Evolutionary conservation across 2,329 filamentous ascomycete species (phyloP).

Genomic region (Colletotrichum eremochloae): DNA sequence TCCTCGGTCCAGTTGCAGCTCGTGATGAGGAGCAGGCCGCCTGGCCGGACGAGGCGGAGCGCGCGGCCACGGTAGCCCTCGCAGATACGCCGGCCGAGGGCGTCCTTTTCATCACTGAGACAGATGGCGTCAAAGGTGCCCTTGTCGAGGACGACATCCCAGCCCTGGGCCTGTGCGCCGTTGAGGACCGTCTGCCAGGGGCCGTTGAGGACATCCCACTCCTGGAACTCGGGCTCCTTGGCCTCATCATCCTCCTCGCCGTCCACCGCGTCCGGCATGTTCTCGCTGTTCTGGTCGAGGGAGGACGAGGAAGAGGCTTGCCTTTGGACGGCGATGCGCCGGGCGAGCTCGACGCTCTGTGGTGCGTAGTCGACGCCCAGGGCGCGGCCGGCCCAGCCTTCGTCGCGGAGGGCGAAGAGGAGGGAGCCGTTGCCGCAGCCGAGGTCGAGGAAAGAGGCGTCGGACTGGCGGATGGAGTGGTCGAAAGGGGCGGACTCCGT

Average conservation of each 20-base stretch:
- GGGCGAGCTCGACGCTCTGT: conserved; percentile 80
- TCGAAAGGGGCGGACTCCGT: conserved; percentile 43
- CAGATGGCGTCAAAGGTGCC: conserved; percentile 97
- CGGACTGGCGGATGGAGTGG: conserved; percentile 40
- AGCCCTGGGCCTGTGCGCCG: conserved; percentile 64
- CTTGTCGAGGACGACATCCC: conserved; percentile 96
- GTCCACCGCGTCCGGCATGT: conserved; percentile 43
- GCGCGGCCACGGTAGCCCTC: conserved; percentile 82
- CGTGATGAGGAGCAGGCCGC: conserved; percentile 85
- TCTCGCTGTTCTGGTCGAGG: conserved; percentile 36
- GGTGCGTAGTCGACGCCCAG: conserved; percentile 91
- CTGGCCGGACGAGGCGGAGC: conserved; percentile 74
- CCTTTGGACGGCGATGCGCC: conserved; percentile 64
- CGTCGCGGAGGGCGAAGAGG: conserved; percentile 81
- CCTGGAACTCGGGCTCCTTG: conserved; percentile 56
- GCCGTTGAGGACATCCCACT: conserved; percentile 74
- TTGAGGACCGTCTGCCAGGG: conserved; percentile 52
- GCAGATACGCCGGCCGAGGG: conserved; percentile 71
- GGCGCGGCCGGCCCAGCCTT: conserved; percentile 75
- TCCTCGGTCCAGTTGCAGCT: conserved; percentile 98
- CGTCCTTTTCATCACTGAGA: conserved; percentile 71
- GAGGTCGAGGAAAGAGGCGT: conserved; percentile 80
- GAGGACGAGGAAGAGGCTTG: conserved; percentile 36
- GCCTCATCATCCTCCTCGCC: conserved; percentile 14
- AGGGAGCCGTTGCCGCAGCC: conserved; percentile 96